A percentile compares a stretch with the other conserved stretches of the same genome.
Conservation (phyloP, 2,329 filamentous ascomycete genomes). For the Alternaria hordeiaustralica region DNA sequence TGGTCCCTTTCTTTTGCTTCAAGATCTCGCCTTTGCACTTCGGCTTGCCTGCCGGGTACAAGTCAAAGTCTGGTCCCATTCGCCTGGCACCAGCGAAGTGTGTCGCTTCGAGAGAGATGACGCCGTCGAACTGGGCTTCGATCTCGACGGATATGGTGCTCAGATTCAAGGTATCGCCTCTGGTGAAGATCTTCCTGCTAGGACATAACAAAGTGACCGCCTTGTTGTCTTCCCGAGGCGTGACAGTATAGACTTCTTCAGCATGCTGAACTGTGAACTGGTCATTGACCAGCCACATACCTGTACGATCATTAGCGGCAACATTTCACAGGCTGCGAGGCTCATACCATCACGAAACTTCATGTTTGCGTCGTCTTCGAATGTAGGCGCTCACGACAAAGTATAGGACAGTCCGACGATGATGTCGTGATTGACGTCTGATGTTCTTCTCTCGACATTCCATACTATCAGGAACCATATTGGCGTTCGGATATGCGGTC, state of each 20-base stretch:
- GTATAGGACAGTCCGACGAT: neutral
- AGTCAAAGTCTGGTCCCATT: slow-evolving; percentile 63
- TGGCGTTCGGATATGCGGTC: slow-evolving; percentile 25
- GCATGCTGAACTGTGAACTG: slow-evolving; percentile 69
- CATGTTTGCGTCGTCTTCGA: slow-evolving; percentile 50
- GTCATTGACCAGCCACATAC: slow-evolving; percentile 70
- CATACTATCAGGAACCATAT: neutral
- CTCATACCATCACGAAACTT: slow-evolving; percentile 65
- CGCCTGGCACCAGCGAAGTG: slow-evolving; percentile 63
- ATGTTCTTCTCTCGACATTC: slow-evolving; percentile 1
- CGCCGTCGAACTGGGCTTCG: slow-evolving; percentile 63
- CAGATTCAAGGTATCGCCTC: slow-evolving; percentile 64
- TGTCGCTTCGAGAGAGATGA: slow-evolving; percentile 65
- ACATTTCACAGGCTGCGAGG: neutral
- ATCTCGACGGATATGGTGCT: slow-evolving; percentile 64
- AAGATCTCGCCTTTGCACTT: slow-evolving; percentile 45
- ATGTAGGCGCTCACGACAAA: neutral
- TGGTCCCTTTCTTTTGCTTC: slow-evolving; percentile 54
- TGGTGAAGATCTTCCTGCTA: slow-evolving; percentile 60
- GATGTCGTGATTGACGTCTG: neutral
- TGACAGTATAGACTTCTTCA: slow-evolving; percentile 66
- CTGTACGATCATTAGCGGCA: slow-evolving; percentile 32
- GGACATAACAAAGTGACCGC: slow-evolving; percentile 64
- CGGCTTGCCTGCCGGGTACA: slow-evolving; percentile 62
- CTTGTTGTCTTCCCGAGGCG: slow-evolving; percentile 53